Conservation (phyloP, 2,329 filamentous ascomycete genomes). For the Exophiala bonariae region DNA sequence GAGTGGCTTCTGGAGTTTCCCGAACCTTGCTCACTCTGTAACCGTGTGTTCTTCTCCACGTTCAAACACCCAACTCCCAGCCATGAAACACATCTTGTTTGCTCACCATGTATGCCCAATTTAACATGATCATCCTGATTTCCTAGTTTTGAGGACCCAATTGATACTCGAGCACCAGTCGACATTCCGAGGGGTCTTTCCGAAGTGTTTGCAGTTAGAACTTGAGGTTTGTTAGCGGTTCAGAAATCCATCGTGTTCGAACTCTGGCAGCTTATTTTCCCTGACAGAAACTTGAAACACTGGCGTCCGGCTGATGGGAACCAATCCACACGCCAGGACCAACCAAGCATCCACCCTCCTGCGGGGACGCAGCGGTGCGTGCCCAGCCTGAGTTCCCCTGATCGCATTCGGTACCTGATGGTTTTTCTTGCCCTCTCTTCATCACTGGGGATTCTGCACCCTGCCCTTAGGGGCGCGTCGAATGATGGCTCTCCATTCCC, state of each 20-base stretch:
- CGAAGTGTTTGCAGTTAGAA: background rate
- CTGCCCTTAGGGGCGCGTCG: too few relatives aligned
- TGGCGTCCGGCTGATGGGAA: slow-evolving; percentile 14
- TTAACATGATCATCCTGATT: slow-evolving; percentile 18
- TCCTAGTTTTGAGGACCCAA: slow-evolving; percentile 4
- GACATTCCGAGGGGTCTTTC: too few relatives aligned
- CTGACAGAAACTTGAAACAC: slow-evolving; percentile 24
- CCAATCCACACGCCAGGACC: slow-evolving; percentile 5
- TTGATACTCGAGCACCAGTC: slow-evolving; percentile 1
- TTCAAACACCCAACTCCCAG: slow-evolving; percentile 6
- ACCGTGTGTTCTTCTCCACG: slow-evolving; percentile 1
- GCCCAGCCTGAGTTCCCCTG: too few relatives aligned
- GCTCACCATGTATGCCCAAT: slow-evolving; percentile 15
- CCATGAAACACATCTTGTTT: slow-evolving; percentile 20
- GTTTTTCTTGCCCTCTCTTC: too few relatives aligned
- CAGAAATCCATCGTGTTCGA: background rate
- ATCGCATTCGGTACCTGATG: too few relatives aligned
- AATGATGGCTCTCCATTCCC: too few relatives aligned
- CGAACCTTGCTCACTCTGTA: slow-evolving; percentile 1
- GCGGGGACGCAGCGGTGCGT: too few relatives aligned
- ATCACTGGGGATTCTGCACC: too few relatives aligned
- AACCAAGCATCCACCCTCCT: background rate
- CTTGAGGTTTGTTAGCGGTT: background rate
- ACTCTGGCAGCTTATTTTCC: slow-evolving; percentile 7
- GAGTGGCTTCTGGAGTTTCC: too few relatives aligned